Evolutionary conservation across 2,329 filamentous ascomycete genomes (phyloP).

Genomic region (Metarhizium sp.): DNA sequence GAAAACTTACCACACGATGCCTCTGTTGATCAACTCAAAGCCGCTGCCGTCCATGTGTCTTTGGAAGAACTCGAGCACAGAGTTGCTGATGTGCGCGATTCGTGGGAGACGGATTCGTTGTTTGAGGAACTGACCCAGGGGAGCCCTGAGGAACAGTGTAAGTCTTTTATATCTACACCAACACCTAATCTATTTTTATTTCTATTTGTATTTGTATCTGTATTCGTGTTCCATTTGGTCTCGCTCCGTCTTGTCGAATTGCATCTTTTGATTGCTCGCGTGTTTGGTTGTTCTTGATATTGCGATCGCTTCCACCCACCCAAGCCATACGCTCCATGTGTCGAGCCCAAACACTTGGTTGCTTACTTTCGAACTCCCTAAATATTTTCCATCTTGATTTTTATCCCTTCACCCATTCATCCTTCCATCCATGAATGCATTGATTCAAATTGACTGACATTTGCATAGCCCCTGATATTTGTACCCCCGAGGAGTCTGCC

Average conservation of each 20-base stretch:
- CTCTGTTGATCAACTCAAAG: conserved; percentile 25
- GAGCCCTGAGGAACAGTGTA: conserved; percentile 32
- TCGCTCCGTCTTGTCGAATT: too few relatives aligned
- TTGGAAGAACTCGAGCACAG: conserved; percentile 40
- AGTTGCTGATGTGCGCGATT: conserved; percentile 41
- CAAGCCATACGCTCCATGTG: too few relatives aligned
- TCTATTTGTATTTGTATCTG: too few relatives aligned
- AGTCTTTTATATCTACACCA: neutral
- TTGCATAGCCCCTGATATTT: conserved; percentile 33
- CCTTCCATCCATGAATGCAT: neutral
- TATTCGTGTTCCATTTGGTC: too few relatives aligned
- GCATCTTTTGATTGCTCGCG: too few relatives aligned
- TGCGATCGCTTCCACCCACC: too few relatives aligned
- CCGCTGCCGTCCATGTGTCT: conserved; percentile 25
- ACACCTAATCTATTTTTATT: too few relatives aligned
- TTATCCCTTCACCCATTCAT: too few relatives aligned
- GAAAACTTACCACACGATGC: conserved; percentile 24
- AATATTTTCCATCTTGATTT: too few relatives aligned
- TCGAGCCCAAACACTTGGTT: too few relatives aligned
- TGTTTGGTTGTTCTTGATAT: too few relatives aligned
- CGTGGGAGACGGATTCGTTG: conserved; percentile 56
- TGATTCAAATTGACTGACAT: conserved; percentile 17
- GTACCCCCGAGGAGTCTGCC: conserved; percentile 59
- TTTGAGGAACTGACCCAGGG: conserved; percentile 52
- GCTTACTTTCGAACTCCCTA: too few relatives aligned